Conservation (phyloP, 2,329 filamentous ascomycete genomes). For the Pseudocercospora crystallina region DNA sequence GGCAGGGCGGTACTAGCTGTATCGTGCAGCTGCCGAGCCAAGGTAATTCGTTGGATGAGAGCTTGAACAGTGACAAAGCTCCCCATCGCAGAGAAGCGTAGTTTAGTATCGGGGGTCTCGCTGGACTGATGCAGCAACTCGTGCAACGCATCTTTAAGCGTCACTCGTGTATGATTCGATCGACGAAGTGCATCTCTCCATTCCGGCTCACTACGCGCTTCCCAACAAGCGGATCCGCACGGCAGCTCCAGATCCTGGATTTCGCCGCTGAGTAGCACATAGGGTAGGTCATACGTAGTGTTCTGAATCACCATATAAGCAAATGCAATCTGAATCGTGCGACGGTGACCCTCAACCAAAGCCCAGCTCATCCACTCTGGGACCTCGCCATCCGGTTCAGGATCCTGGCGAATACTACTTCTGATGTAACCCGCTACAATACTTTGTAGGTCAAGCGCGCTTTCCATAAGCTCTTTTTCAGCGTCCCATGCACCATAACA, state of each 20-base stretch:
- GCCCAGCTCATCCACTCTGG: slow-evolving; percentile 26
- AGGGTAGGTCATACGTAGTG: not conserved
- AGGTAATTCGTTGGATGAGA: slow-evolving; percentile 27
- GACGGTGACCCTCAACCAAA: slow-evolving; percentile 30
- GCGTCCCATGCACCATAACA: slow-evolving; percentile 36
- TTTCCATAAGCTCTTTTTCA: slow-evolving; percentile 30
- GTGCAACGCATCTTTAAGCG: too few species aligned
- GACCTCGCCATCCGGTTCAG: not conserved
- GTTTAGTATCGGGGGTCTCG: too few species aligned
- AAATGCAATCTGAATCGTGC: slow-evolving; percentile 19
- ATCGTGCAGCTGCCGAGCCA: not conserved
- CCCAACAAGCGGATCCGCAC: too few species aligned
- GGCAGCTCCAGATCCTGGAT: not conserved
- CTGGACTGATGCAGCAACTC: too few species aligned
- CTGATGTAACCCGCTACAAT: slow-evolving; percentile 32
- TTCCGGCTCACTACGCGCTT: too few species aligned
- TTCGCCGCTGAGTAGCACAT: not conserved
- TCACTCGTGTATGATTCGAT: too few species aligned
- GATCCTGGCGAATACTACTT: slow-evolving; percentile 12
- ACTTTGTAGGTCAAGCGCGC: slow-evolving; percentile 33
- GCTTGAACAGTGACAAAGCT: slow-evolving; percentile 35
- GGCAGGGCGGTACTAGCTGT: not conserved
- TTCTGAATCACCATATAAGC: slow-evolving; percentile 1
- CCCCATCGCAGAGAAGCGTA: too few species aligned
- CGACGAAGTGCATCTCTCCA: too few species aligned